Evolutionary conservation across 352 stramenopile species (phyloP), one percentile per base, ranked within the genome.

Genomic region (Saprolegnia diclina): DNA sequence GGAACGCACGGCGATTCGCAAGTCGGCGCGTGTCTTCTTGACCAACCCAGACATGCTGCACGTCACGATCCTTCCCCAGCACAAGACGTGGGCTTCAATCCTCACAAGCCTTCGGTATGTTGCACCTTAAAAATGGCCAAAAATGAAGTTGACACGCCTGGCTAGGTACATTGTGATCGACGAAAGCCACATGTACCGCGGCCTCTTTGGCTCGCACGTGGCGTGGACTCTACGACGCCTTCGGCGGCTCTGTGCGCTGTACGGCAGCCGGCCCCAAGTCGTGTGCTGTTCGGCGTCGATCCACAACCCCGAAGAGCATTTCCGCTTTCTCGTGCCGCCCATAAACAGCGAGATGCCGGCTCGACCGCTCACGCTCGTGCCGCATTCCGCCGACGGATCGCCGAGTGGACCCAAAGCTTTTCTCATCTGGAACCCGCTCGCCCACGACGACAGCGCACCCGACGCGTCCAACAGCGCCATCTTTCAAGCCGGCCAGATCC

Each of bases 1-100:
- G 64, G 81, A 92, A 54, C 87, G 97, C 7, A 84, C 82, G 24
- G 80, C 82, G 50, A 82, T 98, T 29, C 88, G 91, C 24, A 76
- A 78, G 13, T 79, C 95, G 22, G 88, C 88, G 11, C 90, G 97
- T 52, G 87, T 99, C 45, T 96, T 99, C 59, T 77, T 99, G n/a
- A 99, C 95, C 5, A 99, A 99, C 77, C 97, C 97, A 32, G 97
- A 99, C 74, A 99, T 98, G 72, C 81, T 99, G 18, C 97, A 99
- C 76, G 83, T 96, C 16, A 91, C 90, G n/a, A 95, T 99, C 29
- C 74, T 99, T 16, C 92, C 95, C 1, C 82, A 95, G n/a, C 93
- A 98, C 77, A 80, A 79, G 18, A 74, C 89, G 37, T 99, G 97
- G 85, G 78, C 81, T 61, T 73, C 75, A 5, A 79, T 99, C 46